These are phyloP conservation scores for Cystofilobasidium capitatum DNA, from an alignment of 768 basidiomycete species.

Conservation along the genomic window DNA sequence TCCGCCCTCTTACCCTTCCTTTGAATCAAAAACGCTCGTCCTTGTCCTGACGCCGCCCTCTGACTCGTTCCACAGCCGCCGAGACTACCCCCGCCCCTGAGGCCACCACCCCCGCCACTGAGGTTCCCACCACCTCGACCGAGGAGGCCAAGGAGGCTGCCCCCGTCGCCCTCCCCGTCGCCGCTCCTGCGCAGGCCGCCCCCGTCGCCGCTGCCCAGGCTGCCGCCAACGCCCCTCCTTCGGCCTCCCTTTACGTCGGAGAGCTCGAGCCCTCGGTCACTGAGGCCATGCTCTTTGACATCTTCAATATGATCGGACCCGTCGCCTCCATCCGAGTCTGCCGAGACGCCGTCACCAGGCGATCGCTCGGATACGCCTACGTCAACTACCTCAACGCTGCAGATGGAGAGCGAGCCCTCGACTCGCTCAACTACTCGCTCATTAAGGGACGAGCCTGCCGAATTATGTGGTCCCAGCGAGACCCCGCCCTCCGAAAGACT, in stretches of 20 bases:
- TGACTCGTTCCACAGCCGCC: background rate
- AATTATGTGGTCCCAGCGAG: conserved; percentile 99
- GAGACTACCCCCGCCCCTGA: background rate
- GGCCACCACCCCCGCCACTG: conserved; percentile 13
- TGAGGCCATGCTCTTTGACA: conserved; percentile 99
- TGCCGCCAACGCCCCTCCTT: conserved; percentile 31
- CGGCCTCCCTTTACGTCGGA: conserved; percentile 85
- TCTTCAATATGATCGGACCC: conserved; percentile 99
- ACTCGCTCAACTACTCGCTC: conserved; percentile 97
- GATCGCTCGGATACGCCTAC: conserved; percentile 98
- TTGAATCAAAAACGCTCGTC: background rate
- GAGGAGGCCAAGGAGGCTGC: conserved; percentile 28
- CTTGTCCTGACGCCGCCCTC: background rate
- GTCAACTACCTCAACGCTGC: conserved; percentile 94
- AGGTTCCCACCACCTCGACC: conserved; percentile 29
- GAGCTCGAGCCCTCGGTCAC: conserved; percentile 97
- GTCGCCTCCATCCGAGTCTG: conserved; percentile 99
- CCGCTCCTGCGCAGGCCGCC: conserved; percentile 30
- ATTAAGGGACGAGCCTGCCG: conserved; percentile 98
- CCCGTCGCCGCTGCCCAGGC: conserved; percentile 30
- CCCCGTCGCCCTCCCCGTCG: conserved; percentile 26
- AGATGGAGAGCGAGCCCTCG: conserved; percentile 98
- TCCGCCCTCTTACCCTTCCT: background rate
- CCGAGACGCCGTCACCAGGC: conserved; percentile 98
- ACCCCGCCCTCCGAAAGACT: conserved; percentile 97